phyloP scores from a whole-genome alignment of 495 filamentous ascomycete species.

The Annulohypoxylon stygium region DNA sequence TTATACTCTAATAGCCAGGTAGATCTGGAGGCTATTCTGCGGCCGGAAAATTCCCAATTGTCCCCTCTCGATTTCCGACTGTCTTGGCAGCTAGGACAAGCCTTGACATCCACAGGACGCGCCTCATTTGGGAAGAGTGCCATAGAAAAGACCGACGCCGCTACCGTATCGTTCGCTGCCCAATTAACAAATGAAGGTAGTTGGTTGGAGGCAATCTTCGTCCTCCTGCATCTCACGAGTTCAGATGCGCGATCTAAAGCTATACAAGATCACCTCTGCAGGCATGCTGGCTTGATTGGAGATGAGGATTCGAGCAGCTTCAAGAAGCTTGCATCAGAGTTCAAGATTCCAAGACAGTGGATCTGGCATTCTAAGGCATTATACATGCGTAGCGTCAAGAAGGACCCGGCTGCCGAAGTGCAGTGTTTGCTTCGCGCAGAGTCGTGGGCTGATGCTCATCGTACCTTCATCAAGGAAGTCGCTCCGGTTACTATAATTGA shows the following conservation, averaged over 20 bases:
- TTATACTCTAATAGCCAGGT: conserved; percentile 71
- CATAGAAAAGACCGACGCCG: conserved; percentile 70
- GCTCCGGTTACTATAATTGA: conserved; percentile 84
- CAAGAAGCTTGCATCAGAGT: conserved; percentile 67
- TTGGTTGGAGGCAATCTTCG: conserved; percentile 77
- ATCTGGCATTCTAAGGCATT: conserved; percentile 90
- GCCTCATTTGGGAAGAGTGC: conserved; percentile 58
- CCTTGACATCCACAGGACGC: conserved; percentile 64
- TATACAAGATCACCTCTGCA: conserved; percentile 77
- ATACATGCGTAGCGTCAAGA: conserved; percentile 75
- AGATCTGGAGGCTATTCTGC: conserved; percentile 67
- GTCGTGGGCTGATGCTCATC: conserved; percentile 84
- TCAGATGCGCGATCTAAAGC: conserved; percentile 71
- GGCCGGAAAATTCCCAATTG: conserved; percentile 69
- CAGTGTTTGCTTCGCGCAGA: conserved; percentile 80
- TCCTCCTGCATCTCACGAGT: conserved; percentile 80
- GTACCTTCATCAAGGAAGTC: conserved; percentile 80
- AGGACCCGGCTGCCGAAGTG: conserved; percentile 75
- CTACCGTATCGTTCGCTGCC: conserved; percentile 77
- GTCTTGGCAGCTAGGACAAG: conserved; percentile 81
- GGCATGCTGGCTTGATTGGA: conserved; percentile 70
- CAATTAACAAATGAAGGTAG: conserved; percentile 76
- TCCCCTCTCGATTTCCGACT: conserved; percentile 79
- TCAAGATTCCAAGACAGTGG: conserved; percentile 79
- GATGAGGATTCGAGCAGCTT: conserved; percentile 66